Percentiles rank a stretch among this genome's conserved stretches.
Conservation (phyloP, 2,329 filamentous ascomycete species). For the Xylariales sp. region DNA sequence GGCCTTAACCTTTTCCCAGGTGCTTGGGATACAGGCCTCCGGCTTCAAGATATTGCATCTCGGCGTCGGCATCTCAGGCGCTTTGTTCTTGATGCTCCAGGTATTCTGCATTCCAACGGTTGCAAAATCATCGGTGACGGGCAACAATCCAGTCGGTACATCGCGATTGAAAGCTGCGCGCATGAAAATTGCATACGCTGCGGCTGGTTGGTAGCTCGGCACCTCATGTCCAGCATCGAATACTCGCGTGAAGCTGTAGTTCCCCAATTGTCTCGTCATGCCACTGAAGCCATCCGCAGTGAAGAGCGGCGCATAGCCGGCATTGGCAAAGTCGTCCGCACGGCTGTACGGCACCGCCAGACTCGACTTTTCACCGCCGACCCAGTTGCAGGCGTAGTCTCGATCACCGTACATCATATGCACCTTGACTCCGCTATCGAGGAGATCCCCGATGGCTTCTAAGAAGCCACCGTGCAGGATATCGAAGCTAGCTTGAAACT, state of each 20-base stretch:
- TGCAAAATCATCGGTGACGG: slow-evolving; percentile 37
- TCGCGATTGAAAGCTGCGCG: slow-evolving; percentile 48
- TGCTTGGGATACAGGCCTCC: not conserved
- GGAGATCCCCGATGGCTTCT: slow-evolving; percentile 44
- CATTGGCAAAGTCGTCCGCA: slow-evolving; percentile 38
- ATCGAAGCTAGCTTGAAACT: slow-evolving; percentile 35
- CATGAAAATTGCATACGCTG: slow-evolving; percentile 44
- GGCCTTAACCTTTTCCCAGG: not conserved
- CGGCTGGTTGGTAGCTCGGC: slow-evolving; percentile 46
- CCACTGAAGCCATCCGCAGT: slow-evolving; percentile 60
- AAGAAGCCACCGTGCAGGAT: slow-evolving; percentile 30
- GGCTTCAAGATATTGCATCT: slow-evolving; percentile 9
- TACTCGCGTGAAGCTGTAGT: slow-evolving; percentile 56
- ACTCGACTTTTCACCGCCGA: slow-evolving; percentile 49
- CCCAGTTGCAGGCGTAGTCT: slow-evolving; percentile 54
- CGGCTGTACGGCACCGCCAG: slow-evolving; percentile 42
- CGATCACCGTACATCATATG: slow-evolving; percentile 54
- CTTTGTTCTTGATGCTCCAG: slow-evolving; percentile 42
- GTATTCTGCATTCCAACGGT: slow-evolving; percentile 25
- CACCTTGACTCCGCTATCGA: slow-evolving; percentile 54
- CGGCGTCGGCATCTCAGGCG: slow-evolving; percentile 5
- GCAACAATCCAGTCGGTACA: slow-evolving; percentile 45
- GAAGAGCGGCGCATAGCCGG: slow-evolving; percentile 62
- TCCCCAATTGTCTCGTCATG: slow-evolving; percentile 64
- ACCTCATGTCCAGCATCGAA: slow-evolving; percentile 55